Evolutionary conservation across 495 filamentous ascomycete genomes (phyloP), one percentile per base, ranked within the genome.

Genomic region (Lasiosphaeriaceae sp.): DNA sequence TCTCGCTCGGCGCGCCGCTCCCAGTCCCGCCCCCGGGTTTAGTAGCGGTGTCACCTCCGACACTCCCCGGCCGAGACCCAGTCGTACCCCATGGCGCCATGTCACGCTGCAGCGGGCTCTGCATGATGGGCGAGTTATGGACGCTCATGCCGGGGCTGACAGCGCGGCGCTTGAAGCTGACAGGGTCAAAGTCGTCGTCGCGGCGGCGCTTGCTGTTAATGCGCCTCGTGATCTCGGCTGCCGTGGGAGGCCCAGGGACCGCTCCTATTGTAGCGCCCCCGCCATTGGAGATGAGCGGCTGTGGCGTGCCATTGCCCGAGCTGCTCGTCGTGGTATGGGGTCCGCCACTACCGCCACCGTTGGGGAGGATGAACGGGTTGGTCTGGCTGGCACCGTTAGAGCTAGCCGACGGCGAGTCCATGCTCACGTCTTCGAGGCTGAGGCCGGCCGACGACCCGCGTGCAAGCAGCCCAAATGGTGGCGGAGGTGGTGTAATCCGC

Each of bases 111-210:
- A 84, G 76, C 3, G 92, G 90, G 34, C 86, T 90, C 69, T 96
- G 88, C 74, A 93, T 80, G n/a, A 94, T 80, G 0, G 92, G 92
- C 53, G 87, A 92, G 68, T 92, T 93, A 64, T 95, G 89, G 2
- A 87, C 88, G 65, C 92, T 95, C 80, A 96, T 84, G 16, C 94
- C 90, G 5, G 94, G 94, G 41, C 89, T 94, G 2, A 99, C 94
- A 12, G 94, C 94, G 31, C 94, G 83, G 19, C 94, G 83, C 72
- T 99, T 99, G 75, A 99, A 89, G 54, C 87, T 86, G 14, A 86
- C 84, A 8, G 89, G 86, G 66, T 97, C 92, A 56, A 96, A 89
- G 60, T 96, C 90, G 66, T 97, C 94, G 56, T 97, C 94, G 29
- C 90, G 82, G 41, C 90, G 81, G 17, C 92, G 85, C 67, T 96